Base-by-base conservation (phyloP, 2,329 filamentous ascomycete species). In the Orbilia ellipsospora region DNA sequence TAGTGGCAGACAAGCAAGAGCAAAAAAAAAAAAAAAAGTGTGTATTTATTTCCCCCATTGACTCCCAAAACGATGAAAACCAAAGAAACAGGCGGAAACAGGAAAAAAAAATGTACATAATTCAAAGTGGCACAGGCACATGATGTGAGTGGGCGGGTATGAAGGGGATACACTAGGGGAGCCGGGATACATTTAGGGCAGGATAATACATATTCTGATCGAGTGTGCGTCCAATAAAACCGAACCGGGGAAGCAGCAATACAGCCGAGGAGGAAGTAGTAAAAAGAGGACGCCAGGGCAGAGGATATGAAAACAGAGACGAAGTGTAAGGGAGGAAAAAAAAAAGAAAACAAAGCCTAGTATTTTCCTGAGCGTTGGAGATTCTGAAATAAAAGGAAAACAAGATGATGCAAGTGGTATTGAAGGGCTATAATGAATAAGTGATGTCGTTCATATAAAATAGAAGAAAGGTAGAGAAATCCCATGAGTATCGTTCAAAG, bases 401-500 rank as follows among this genome's bases (percentile, higher is more conserved):
- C 52, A 48, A 18, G 8, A 15, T 8, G 7, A 67, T 61, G 61
- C 69, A 50, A 52, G 42, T 51, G 52, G 56, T 67, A 63, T 62
- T 74, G 50, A 55, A 20, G 31, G 40, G 40, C 60, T n/a, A 42
- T 28, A 28, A 68, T 42, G 26, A 62, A 48, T n/a, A 18, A 48
- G 36, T 51, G 36, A 20, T 68, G 59, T 74, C 62, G 51, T 74
- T 56, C 70, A 57, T 74, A 62, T 67, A 23, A 68, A 48, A 12
- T 10, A 48, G 13, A 48, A 48, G 16, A n/a, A n/a, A 48, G 44
- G 15, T 10, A n/a, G 16, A 18, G 15, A 48, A 48, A 63, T 67
- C 70, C 70, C 70, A 59, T 67, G 57, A 74, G 63, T 74, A 74
- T 74, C 70, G 51, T 74, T 48, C 50, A 67, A 51, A 51, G 23